Evolutionary conservation across 2,329 filamentous ascomycete genomes (phyloP).

Genomic region (Aspergillus ruber): DNA sequence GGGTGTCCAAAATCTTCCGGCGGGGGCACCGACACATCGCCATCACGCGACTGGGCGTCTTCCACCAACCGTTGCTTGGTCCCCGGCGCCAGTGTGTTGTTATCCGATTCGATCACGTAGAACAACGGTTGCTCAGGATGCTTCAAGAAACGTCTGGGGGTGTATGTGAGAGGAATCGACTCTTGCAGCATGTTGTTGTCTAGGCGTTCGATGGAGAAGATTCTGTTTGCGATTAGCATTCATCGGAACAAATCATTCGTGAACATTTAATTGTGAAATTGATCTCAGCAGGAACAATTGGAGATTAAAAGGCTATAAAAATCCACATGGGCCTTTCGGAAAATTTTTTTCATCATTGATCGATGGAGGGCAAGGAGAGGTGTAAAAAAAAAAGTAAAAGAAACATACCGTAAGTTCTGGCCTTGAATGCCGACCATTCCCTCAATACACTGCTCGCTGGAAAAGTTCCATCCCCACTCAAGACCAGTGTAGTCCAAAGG

Average conservation of each 20-base stretch:
- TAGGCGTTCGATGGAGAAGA: constrained; percentile 84
- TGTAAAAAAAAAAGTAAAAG: constrained; percentile 20
- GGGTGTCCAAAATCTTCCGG: constrained; percentile 86
- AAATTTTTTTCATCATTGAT: constrained; percentile 37
- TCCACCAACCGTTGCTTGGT: constrained; percentile 67
- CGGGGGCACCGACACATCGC: constrained; percentile 63
- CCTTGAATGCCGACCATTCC: constrained; percentile 92
- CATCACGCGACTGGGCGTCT: constrained; percentile 64
- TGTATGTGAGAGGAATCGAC: constrained; percentile 80
- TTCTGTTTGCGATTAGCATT: constrained; percentile 45
- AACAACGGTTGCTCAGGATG: constrained; percentile 85
- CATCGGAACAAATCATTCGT: constrained; percentile 4
- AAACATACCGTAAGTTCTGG: constrained; percentile 71
- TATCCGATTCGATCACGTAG: constrained; percentile 90
- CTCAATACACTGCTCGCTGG: constrained; percentile 86
- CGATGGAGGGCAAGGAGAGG: constrained; percentile 28
- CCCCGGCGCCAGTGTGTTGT: constrained; percentile 79
- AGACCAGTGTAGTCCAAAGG: constrained; percentile 82
- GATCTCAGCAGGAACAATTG: constrained; percentile 98
- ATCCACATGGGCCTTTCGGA: constrained; percentile 38
- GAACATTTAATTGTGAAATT: constrained; percentile 4
- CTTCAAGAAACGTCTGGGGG: constrained; percentile 77
- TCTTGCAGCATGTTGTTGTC: constrained; percentile 81
- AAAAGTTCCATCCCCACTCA: constrained; percentile 95
- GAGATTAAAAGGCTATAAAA: constrained; percentile 43